A percentile compares a stretch with the other conserved stretches of the same genome.
Conservation (phyloP, 371 early-diverging fungal species). For the Lichtheimia hyalospora region DNA sequence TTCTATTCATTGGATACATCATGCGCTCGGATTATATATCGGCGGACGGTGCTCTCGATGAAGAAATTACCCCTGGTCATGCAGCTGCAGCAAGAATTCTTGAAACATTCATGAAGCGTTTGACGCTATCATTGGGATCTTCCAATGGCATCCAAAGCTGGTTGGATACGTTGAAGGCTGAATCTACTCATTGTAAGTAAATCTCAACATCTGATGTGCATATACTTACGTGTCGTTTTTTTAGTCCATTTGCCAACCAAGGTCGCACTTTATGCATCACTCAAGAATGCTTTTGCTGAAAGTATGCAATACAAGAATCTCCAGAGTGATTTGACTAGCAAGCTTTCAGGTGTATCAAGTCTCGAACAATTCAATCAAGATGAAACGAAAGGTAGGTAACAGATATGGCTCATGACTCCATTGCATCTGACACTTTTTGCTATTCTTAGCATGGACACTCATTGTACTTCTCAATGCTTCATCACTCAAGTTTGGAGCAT, state of each 20-base stretch:
- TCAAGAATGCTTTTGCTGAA: slow-evolving; percentile 25
- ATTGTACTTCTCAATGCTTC: slow-evolving; percentile 38
- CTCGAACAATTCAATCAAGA: slow-evolving; percentile 24
- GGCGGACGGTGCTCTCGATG: not conserved
- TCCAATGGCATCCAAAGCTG: slow-evolving; percentile 23
- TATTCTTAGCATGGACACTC: slow-evolving; percentile 23
- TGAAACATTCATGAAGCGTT: not conserved
- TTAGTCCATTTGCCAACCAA: slow-evolving; percentile 32
- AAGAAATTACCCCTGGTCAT: not conserved
- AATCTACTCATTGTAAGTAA: slow-evolving; percentile 6
- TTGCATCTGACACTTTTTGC: not conserved
- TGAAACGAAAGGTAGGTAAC: slow-evolving; percentile 14
- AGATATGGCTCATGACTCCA: not conserved
- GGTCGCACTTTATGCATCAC: slow-evolving; percentile 26
- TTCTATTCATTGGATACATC: not conserved
- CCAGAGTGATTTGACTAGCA: slow-evolving; percentile 44
- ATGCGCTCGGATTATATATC: not conserved
- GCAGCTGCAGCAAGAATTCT: slow-evolving; percentile 6
- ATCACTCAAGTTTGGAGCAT: slow-evolving; percentile 25
- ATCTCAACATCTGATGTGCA: not conserved
- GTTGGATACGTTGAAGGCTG: slow-evolving; percentile 30
- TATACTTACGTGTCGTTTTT: not conserved
- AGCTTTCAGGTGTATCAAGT: slow-evolving; percentile 27
- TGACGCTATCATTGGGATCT: not conserved
- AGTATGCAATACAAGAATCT: slow-evolving; percentile 23